Evolutionary conservation across 805 yeast genomes (phyloP).

Genomic region (Cyberlindnera xishuangbannaensis): DNA sequence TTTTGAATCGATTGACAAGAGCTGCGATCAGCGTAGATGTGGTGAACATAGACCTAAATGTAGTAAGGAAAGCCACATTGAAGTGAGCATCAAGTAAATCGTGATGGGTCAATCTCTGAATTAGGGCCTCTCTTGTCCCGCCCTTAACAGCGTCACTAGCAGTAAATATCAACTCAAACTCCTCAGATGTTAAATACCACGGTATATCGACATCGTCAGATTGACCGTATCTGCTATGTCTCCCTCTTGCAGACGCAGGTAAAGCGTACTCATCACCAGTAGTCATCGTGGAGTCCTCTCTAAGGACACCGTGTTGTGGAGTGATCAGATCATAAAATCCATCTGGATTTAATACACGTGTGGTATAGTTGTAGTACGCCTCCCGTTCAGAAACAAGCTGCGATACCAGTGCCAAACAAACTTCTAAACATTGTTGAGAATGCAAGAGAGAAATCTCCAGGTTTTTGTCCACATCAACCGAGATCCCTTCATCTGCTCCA

Average conservation of each 20-base stretch:
- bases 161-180: constrained; percentile 53
- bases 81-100: constrained; percentile 54
- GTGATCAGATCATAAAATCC: constrained; percentile 48
- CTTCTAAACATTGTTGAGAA: constrained; percentile 30
- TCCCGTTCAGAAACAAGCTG: constrained; percentile 69
- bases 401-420: constrained; percentile 36
- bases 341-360: constrained; percentile 73
- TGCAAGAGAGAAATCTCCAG: constrained; percentile 28
- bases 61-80: constrained; percentile 63
- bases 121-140: constrained; percentile 71
- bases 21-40: constrained; percentile 55
- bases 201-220: constrained; percentile 40
- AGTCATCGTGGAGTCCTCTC: constrained; percentile 28
- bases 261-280: constrained; percentile 23
- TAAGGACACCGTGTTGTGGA: too few relatives aligned
- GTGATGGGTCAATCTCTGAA: constrained; percentile 78
- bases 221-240: constrained; percentile 13
- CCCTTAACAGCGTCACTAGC: constrained; percentile 72
- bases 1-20: constrained; percentile 58
- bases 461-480: constrained; percentile 27
- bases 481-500: constrained; percentile 32
- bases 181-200: constrained; percentile 71
- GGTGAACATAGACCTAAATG: constrained; percentile 70
- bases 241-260: constrained; percentile 24
- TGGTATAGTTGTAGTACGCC: constrained; percentile 62